These are phyloP conservation scores for Cystoderma amianthinum DNA, from an alignment of 768 basidiomycete genomes.

Conservation along the genomic window DNA sequence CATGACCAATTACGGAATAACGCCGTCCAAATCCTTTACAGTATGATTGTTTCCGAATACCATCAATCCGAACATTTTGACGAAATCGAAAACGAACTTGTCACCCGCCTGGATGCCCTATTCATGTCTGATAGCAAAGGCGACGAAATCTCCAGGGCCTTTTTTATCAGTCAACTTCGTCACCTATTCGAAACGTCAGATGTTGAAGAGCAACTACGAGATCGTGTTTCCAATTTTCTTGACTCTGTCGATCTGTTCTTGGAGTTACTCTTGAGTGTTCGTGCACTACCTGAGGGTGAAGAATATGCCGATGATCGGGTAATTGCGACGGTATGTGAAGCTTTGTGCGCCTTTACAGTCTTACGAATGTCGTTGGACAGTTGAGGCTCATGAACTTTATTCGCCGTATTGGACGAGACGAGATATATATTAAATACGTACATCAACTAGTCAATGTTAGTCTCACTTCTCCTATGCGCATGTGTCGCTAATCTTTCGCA, in stretches of 20 bases:
- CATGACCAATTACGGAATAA: constrained; percentile 89
- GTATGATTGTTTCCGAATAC: constrained; percentile 93
- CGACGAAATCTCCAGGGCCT: constrained; percentile 85
- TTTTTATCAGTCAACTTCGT: constrained; percentile 88
- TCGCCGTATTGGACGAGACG: constrained; percentile 82
- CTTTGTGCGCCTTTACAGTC: constrained; percentile 3
- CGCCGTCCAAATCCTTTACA: constrained; percentile 88
- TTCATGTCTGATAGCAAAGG: constrained; percentile 93
- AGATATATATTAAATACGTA: constrained; percentile 94
- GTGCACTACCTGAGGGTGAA: constrained; percentile 86
- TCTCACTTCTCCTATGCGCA: constrained; percentile 3
- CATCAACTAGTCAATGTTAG: constrained; percentile 89
- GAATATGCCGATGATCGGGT: constrained; percentile 94
- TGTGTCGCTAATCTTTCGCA: constrained; percentile 24
- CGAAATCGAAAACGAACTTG: constrained; percentile 86
- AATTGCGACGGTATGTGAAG: constrained; percentile 57
- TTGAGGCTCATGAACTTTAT: constrained; percentile 92
- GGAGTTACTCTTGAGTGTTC: constrained; percentile 79
- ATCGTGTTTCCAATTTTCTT: constrained; percentile 75
- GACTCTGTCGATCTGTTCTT: constrained; percentile 91
- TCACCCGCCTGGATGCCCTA: constrained; percentile 82
- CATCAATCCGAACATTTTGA: constrained; percentile 81
- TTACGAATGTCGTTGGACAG: constrained; percentile 28
- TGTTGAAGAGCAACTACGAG: constrained; percentile 74
- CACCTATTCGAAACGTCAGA: constrained; percentile 82